These are phyloP conservation scores for Solanum bulbocastanum DNA, from an alignment of 257 asterid species.

Conservation along the genomic window DNA sequence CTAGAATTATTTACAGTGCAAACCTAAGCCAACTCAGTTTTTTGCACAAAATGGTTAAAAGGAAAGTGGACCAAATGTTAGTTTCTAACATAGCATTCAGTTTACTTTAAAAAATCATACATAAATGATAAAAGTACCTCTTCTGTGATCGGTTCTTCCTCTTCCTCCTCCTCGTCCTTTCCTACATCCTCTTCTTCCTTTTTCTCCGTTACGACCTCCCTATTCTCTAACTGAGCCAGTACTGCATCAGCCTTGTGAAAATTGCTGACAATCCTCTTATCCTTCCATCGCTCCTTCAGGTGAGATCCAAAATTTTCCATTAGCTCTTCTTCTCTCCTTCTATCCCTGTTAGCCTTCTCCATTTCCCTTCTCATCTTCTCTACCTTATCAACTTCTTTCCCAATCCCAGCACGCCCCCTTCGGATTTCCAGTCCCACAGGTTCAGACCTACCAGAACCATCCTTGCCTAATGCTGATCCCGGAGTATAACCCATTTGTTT, in stretches of 20 bases:
- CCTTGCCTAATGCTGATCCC: constrained; percentile 83
- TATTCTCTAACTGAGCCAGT: constrained; percentile 80
- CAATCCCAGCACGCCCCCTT: constrained; percentile 85
- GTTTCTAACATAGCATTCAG: not conserved
- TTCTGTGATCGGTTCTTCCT: constrained; percentile 50
- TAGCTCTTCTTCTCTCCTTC: constrained; percentile 42
- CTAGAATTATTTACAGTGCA: not conserved
- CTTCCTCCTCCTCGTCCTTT: constrained; percentile 43
- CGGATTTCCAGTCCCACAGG: constrained; percentile 73
- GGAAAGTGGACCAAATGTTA: not conserved
- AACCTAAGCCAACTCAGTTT: not conserved
- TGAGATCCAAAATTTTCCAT: constrained; percentile 68
- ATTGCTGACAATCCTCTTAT: constrained; percentile 49
- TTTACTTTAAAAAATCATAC: not conserved
- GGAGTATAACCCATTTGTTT: constrained; percentile 97
- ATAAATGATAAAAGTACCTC: constrained; percentile 34
- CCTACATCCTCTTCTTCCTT: constrained; percentile 46
- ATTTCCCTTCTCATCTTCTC: constrained; percentile 58
- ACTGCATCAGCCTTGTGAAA: constrained; percentile 77
- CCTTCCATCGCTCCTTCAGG: constrained; percentile 79
- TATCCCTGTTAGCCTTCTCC: constrained; percentile 36
- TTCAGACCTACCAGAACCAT: constrained; percentile 68
- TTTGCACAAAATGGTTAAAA: not conserved
- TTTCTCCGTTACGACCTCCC: constrained; percentile 56
- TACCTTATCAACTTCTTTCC: constrained; percentile 57